A percentile compares a stretch with the other conserved stretches of the same genome.
These are phyloP conservation scores for Tolypocladium tropicale DNA, from an alignment of 2,329 filamentous ascomycete genomes.

Conservation along the genomic window DNA sequence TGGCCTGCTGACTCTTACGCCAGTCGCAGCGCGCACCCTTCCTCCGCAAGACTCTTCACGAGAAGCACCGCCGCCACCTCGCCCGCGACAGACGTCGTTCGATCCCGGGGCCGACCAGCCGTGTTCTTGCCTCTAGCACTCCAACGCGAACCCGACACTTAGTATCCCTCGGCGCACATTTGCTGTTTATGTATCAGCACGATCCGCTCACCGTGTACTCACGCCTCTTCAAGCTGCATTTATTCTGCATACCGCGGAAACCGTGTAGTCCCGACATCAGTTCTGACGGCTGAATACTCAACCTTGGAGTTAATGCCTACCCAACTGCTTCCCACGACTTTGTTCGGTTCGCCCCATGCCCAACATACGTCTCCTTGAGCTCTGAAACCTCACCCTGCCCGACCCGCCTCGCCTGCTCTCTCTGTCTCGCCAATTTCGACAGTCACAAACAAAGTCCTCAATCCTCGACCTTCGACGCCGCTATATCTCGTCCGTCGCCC, in stretches of 20 bases:
- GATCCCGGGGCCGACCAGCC: not conserved
- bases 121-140: not conserved
- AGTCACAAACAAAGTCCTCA: conserved; percentile 6
- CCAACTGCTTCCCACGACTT: conserved; percentile 35
- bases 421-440: conserved; percentile 3
- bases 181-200: conserved; percentile 98
- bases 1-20: conserved; percentile 6
- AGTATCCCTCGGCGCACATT: conserved; percentile 20
- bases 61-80: not conserved
- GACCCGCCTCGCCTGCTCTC: conserved; percentile 14
- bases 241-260: conserved; percentile 93
- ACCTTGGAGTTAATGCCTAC: conserved; percentile 46
- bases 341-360: conserved; percentile 44
- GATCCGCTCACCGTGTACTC: conserved; percentile 80
- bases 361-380: conserved; percentile 40
- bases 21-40: conserved; percentile 11
- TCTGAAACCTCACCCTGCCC: conserved; percentile 41
- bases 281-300: conserved; percentile 74
- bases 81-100: not conserved
- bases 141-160: conserved; percentile 14
- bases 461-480: not conserved
- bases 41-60: not conserved
- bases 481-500: not conserved
- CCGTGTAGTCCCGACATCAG: conserved; percentile 81
- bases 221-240: conserved; percentile 93